Evolutionary conservation across 768 basidiomycete species (phyloP).

Genomic region (Megacollybia marginata): DNA sequence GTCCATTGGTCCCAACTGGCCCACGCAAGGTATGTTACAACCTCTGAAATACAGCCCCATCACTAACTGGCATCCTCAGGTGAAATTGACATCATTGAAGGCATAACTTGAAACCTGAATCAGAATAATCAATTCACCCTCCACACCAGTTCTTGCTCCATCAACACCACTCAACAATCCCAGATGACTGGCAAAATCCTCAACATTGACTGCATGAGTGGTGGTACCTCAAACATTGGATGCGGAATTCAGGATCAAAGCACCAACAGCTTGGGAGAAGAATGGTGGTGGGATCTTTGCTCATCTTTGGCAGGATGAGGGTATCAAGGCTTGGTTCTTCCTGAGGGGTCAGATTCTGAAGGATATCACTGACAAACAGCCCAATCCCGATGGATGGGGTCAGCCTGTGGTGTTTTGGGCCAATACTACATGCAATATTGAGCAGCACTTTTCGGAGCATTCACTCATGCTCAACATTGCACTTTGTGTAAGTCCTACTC

Average conservation of each 20-base stretch:
- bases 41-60: no score
- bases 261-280: not conserved
- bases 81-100: not conserved
- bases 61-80: constrained; percentile 3
- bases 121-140: constrained; percentile 38
- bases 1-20: constrained; percentile 8
- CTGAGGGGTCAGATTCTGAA: constrained; percentile 40
- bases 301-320: constrained; percentile 37
- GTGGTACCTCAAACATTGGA: constrained; percentile 34
- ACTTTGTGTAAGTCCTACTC: constrained; percentile 14
- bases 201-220: no score
- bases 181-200: no score
- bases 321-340: constrained; percentile 55
- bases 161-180: no score
- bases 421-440: constrained; percentile 39
- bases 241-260: not conserved
- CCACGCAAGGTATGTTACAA: not conserved
- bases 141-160: constrained; percentile 48
- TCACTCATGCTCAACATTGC: constrained; percentile 33
- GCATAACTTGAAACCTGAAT: constrained; percentile 17
- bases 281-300: not conserved
- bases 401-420: constrained; percentile 46
- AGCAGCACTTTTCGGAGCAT: constrained; percentile 45
- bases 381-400: constrained; percentile 44
- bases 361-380: constrained; percentile 38